Evolutionary conservation across 2,329 filamentous ascomycete genomes (phyloP).

Genomic region (Didymella exigua): DNA sequence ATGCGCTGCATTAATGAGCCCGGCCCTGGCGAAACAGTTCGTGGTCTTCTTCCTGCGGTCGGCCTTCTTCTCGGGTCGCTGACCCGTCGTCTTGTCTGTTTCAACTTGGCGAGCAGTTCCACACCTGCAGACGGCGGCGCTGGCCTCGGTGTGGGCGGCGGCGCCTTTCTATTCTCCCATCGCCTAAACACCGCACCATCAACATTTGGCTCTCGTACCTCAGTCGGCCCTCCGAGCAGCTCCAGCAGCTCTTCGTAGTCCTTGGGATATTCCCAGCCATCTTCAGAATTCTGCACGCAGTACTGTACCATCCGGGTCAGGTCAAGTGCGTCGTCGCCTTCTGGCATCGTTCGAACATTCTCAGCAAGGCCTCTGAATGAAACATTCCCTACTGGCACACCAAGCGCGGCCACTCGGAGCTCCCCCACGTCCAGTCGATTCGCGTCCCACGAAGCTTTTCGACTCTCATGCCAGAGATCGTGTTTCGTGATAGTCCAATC

Average conservation of each 20-base stretch:
- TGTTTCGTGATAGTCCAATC: slow-evolving; percentile 27
- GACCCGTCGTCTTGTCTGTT: background rate
- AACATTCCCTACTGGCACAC: background rate
- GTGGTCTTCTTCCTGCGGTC: background rate
- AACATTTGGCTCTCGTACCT: slow-evolving; percentile 7
- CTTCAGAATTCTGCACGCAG: slow-evolving; percentile 17
- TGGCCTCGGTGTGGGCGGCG: background rate
- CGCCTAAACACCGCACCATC: slow-evolving; percentile 19
- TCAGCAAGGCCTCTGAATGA: slow-evolving; percentile 28
- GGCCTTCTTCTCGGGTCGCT: background rate
- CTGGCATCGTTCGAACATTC: slow-evolving; percentile 21
- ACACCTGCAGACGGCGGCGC: background rate
- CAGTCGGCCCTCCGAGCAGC: slow-evolving; percentile 16
- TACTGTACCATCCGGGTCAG: slow-evolving; percentile 34
- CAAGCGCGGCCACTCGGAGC: background rate
- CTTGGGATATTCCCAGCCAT: slow-evolving; percentile 28
- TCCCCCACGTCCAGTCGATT: slow-evolving; percentile 3
- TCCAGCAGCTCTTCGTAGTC: slow-evolving; percentile 25
- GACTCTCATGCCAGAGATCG: slow-evolving; percentile 7
- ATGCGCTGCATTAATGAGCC: background rate
- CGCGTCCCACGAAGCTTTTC: slow-evolving; percentile 18
- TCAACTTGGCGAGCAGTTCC: background rate
- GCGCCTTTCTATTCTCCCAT: slow-evolving; percentile 10
- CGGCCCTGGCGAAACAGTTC: background rate
- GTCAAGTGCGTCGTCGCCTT: slow-evolving; percentile 30